Evolutionary conservation across 345 rosid genomes (phyloP).

Genomic region (Aethionema arabicum): DNA sequence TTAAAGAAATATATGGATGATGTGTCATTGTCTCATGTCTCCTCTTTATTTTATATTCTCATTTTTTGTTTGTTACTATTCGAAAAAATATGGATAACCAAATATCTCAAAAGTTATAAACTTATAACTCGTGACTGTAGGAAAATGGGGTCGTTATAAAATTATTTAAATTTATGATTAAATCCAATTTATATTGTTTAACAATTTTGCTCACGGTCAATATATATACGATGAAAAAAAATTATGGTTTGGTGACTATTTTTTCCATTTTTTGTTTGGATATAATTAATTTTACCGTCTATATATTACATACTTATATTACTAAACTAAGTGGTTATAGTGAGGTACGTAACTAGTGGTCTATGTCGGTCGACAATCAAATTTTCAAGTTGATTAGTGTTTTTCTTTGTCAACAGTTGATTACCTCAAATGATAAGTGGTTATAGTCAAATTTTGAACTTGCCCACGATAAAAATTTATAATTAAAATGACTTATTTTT

Average conservation of each 20-base stretch:
- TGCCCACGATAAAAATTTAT: no score
- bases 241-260: neutral
- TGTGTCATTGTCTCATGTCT: conserved; percentile 9
- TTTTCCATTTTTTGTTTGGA: neutral
- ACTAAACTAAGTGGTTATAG: no score
- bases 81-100: conserved; percentile 14
- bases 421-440: no score
- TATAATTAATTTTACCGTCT: neutral
- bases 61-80: conserved; percentile 4
- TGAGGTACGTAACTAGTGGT: no score
- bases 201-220: neutral
- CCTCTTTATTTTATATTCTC: neutral
- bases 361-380: no score
- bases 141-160: neutral
- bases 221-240: neutral
- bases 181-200: no score
- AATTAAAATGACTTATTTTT: no score
- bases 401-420: no score
- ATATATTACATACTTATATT: no score
- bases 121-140: no score
- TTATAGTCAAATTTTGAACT: no score
- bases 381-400: no score
- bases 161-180: neutral
- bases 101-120: neutral
- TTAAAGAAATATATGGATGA: neutral